These are phyloP conservation scores for Chlorokybus atmophyticus DNA, from an alignment of 139 green algal species.

Conservation along the genomic window DNA sequence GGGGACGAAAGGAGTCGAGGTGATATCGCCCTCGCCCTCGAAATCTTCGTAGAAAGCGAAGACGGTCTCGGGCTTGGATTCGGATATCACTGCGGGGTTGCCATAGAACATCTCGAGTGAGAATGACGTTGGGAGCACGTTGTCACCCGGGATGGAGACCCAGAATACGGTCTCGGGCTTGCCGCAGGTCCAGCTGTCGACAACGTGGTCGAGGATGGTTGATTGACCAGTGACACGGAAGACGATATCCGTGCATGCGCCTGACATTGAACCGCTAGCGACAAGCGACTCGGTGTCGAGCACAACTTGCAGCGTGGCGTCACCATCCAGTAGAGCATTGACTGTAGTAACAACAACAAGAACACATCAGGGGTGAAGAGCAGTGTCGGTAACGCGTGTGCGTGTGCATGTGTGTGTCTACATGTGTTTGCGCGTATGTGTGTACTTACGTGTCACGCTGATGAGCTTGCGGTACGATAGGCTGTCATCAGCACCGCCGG, in stretches of 20 bases:
- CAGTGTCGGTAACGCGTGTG: no score
- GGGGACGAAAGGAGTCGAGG: not conserved
- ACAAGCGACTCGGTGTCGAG: conserved; percentile 18
- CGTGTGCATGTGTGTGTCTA: no score
- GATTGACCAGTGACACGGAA: conserved; percentile 4
- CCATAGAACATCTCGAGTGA: conserved; percentile 17
- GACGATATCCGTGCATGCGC: conserved; percentile 9
- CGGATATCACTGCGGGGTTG: conserved; percentile 1
- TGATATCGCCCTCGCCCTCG: no score
- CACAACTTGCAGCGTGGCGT: conserved; percentile 3
- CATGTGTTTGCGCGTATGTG: no score
- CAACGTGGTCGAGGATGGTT: conserved; percentile 1
- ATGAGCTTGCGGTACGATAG: conserved; percentile 3
- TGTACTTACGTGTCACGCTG: not conserved
- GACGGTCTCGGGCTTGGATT: not conserved
- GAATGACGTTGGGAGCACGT: not conserved
- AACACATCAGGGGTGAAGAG: no score
- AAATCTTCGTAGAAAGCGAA: conserved; percentile 18
- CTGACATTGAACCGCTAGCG: conserved; percentile 4
- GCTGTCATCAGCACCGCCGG: not conserved
- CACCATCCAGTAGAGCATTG: no score
- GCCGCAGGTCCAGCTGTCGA: conserved; percentile 4
- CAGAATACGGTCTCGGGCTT: conserved; percentile 10
- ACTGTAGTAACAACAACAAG: no score
- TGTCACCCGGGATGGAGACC: conserved; percentile 7